A percentile compares a stretch with the other conserved stretches of the same genome.
phyloP scores from a whole-genome alignment of 495 filamentous ascomycete species.

The Penicillium diatomitis region DNA sequence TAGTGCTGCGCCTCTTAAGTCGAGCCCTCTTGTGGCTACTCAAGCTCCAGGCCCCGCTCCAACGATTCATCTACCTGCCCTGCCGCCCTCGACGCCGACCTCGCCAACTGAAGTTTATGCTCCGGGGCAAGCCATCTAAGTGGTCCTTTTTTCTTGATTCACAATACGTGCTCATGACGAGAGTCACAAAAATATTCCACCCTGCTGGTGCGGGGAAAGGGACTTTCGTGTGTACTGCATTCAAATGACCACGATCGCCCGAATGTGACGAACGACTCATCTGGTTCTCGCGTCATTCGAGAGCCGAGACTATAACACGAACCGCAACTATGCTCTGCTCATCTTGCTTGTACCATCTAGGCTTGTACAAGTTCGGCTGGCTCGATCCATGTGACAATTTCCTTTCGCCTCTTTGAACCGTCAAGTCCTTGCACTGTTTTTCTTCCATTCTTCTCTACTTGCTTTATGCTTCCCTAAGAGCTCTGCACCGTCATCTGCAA shows the following conservation, averaged over 20 bases:
- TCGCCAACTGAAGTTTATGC: conserved; percentile 8
- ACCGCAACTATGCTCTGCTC: neutral
- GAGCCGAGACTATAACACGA: neutral
- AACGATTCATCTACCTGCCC: conserved; percentile 22
- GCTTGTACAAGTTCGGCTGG: too few species aligned
- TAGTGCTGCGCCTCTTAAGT: conserved; percentile 41
- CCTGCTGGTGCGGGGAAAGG: neutral
- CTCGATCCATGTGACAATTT: too few species aligned
- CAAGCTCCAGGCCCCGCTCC: conserved; percentile 30
- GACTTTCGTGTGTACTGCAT: conserved; percentile 6
- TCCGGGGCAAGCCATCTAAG: too few species aligned
- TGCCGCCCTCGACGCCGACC: conserved; percentile 12
- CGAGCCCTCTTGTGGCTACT: conserved; percentile 44
- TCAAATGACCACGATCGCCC: conserved; percentile 3
- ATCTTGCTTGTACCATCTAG: too few species aligned
- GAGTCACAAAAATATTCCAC: too few species aligned
- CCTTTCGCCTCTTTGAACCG: too few species aligned
- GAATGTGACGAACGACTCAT: conserved; percentile 17
- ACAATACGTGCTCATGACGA: too few species aligned
- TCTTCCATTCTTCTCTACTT: neutral
- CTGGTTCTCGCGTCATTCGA: neutral
- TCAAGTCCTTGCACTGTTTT: too few species aligned
- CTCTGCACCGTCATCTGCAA: neutral
- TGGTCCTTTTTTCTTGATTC: too few species aligned
- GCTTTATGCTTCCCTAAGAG: neutral